Percentiles rank a stretch among this genome's conserved stretches.
Evolutionary conservation across 2,329 filamentous ascomycete genomes (phyloP).

Genomic region (Trichothecium sympodiale): DNA sequence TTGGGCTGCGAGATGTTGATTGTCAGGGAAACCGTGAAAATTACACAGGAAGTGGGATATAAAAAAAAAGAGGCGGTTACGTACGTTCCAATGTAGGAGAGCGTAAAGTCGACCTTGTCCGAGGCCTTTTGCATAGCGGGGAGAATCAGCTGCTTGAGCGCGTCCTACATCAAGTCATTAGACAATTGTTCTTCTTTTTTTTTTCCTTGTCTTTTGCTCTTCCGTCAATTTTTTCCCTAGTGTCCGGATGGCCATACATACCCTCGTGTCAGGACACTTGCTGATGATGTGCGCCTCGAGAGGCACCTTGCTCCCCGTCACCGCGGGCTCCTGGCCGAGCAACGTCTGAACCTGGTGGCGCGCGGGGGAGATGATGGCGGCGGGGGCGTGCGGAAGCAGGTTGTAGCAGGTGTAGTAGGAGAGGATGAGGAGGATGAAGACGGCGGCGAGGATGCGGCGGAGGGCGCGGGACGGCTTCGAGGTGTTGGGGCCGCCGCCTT

Average conservation of each 20-base stretch:
- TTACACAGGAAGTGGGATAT: background rate
- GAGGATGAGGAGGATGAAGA: slow-evolving; percentile 11
- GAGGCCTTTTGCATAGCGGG: slow-evolving; percentile 75
- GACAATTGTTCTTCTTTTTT: background rate
- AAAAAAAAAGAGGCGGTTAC: slow-evolving; percentile 12
- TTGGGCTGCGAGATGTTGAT: slow-evolving; percentile 50
- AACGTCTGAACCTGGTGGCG: background rate
- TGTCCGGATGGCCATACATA: slow-evolving; percentile 18
- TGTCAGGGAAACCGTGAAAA: background rate
- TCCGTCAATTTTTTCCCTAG: too few species aligned
- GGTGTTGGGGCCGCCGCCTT: slow-evolving; percentile 2
- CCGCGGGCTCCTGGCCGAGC: slow-evolving; percentile 4
- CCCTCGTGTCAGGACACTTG: slow-evolving; percentile 85
- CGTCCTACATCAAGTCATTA: slow-evolving; percentile 38
- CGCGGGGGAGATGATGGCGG: slow-evolving; percentile 3
- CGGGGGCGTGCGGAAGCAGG: slow-evolving; percentile 6
- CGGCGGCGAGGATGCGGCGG: slow-evolving; percentile 11
- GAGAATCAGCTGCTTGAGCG: slow-evolving; percentile 68
- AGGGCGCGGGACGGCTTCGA: slow-evolving; percentile 13
- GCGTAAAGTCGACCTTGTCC: slow-evolving; percentile 79
- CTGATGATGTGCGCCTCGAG: slow-evolving; percentile 94
- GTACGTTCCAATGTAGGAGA: slow-evolving; percentile 81
- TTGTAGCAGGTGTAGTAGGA: slow-evolving; percentile 1
- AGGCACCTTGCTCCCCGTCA: slow-evolving; percentile 39
- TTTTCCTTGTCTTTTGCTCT: too few species aligned